Conservation (phyloP, 257 asterid genomes). For the Solanum boliviense region DNA sequence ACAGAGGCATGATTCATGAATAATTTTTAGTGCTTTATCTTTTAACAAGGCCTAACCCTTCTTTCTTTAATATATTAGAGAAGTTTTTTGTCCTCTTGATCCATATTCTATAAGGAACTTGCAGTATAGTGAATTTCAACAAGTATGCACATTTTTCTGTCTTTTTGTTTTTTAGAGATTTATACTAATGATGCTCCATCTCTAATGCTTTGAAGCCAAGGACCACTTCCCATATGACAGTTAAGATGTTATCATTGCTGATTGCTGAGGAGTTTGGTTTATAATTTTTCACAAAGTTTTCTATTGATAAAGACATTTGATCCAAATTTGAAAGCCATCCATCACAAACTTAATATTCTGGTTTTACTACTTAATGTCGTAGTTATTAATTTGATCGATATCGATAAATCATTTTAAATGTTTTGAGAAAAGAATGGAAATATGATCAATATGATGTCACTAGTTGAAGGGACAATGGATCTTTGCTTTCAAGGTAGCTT, state of each 20-base stretch:
- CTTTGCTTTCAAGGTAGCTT: constrained; percentile 39
- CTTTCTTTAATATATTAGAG: neutral
- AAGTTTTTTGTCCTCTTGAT: neutral
- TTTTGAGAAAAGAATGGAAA: neutral
- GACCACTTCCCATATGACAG: neutral
- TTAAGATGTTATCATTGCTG: neutral
- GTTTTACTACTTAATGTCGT: neutral
- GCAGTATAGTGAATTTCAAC: neutral
- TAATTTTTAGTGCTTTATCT: too few species aligned
- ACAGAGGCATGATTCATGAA: too few species aligned
- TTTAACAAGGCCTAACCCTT: too few species aligned
- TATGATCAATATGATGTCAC: neutral
- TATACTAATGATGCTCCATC: neutral
- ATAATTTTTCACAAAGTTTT: neutral
- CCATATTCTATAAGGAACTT: neutral
- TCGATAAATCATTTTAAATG: neutral
- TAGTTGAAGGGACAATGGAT: constrained; percentile 4
- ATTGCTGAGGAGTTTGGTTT: neutral
- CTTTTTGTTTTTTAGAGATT: neutral
- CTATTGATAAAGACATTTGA: constrained; percentile 9
- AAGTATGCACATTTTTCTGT: neutral
- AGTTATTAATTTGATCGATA: neutral
- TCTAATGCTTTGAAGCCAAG: constrained; percentile 18
- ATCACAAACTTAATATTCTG: neutral
- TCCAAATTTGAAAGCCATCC: neutral